Evolutionary conservation across 768 basidiomycete species (phyloP).

Genomic region (Tulasnella sp.): DNA sequence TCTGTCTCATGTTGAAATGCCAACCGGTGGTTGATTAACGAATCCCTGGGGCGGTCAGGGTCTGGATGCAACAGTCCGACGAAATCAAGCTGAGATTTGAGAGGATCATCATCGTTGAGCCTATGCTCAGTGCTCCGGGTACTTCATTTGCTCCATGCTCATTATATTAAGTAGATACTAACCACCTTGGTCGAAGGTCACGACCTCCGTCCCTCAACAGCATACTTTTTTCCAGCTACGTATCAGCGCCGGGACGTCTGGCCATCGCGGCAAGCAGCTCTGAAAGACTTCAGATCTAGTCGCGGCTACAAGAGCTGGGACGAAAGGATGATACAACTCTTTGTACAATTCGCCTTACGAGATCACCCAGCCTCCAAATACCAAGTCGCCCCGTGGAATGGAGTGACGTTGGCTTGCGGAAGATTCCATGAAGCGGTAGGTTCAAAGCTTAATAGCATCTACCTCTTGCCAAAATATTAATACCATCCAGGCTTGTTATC

Average conservation of each 20-base stretch:
- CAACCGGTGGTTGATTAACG: not conserved
- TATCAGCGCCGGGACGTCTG: constrained; percentile 28
- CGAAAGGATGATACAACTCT: constrained; percentile 19
- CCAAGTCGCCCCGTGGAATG: constrained; percentile 13
- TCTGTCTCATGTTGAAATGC: not conserved
- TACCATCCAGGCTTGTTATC: constrained; percentile 24
- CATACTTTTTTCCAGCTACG: not conserved
- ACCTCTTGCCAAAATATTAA: no score
- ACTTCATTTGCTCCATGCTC: no score
- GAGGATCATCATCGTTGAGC: constrained; percentile 15
- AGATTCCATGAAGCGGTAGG: constrained; percentile 25
- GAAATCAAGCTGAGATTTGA: constrained; percentile 7
- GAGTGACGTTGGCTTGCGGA: constrained; percentile 18
- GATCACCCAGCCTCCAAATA: constrained; percentile 16
- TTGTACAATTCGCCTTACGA: constrained; percentile 19
- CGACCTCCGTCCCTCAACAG: not conserved
- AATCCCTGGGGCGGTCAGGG: not conserved
- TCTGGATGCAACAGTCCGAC: constrained; percentile 18
- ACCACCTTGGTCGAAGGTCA: not conserved
- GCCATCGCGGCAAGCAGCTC: constrained; percentile 22
- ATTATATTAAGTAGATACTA: not conserved
- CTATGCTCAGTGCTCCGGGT: constrained; percentile 25
- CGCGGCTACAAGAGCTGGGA: constrained; percentile 26
- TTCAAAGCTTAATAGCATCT: not conserved
- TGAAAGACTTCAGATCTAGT: constrained; percentile 16